Base-by-base conservation (phyloP, 768 basidiomycete species). In the Amyloporia xantha region DNA sequence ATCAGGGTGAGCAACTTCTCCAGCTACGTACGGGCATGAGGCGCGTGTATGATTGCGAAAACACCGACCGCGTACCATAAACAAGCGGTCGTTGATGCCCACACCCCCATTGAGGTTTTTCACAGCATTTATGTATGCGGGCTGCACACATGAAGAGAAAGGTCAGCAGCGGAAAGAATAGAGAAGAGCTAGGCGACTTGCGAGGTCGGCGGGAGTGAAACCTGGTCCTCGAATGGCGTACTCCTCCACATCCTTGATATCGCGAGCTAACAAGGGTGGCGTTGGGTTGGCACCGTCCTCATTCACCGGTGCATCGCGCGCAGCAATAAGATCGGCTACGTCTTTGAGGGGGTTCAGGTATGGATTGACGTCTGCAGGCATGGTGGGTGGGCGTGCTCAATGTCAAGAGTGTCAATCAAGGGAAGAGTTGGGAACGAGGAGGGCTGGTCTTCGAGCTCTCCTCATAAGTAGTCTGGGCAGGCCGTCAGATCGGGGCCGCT, bases 1-100 rank as follows among this genome's bases (percentile, higher is more conserved):
- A 88, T 82, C 26, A 79, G 54, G 17, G 71, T 66, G 42, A 89
- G 61, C 6, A 79, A 50, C 39, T 77, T 75, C 65, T 89, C 86
- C 26, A 88, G 76, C 83, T 85, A 47, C 3, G 37, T n/a, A 27
- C 11, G 12, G n/a, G n/a, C n/a, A n/a, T n/a, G n/a, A n/a, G n/a
- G n/a, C 3, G 23, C 15, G 45, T 10, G 24, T 48, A 23, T 39
- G 36, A 40, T 5, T n/a, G 23, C 40, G 25, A n/a, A n/a, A n/a
- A 17, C 20, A 37, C 23, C 2, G 25, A 38, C 10, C 2, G 25
- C 75, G 62, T 60, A 74, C 84, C 62, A 86, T 62, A 53, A 85
- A 63, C 24, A 76, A 62, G 51, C 85, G 76, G 59, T 88, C 85
- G 56, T 88, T 71, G 33, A 73, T 57, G 25, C 67, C 66, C n/a